These are phyloP conservation scores for Xanthoconium separans DNA, from an alignment of 1,284 basidiomycete species.

Conservation along the genomic window DNA sequence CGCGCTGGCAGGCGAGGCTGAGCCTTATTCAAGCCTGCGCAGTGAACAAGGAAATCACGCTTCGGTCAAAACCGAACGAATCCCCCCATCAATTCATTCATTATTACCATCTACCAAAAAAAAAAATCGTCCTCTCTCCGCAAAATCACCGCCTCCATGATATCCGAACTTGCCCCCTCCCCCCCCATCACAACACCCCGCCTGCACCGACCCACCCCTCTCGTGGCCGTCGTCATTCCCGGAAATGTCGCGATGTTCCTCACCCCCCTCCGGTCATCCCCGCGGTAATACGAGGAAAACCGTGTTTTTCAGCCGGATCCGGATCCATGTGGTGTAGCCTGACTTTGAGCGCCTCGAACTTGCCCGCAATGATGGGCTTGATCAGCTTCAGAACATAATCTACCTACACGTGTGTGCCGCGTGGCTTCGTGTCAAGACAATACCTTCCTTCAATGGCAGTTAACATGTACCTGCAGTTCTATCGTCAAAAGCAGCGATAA, in stretches of 20 bases:
- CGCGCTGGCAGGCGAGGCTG: constrained; percentile 26
- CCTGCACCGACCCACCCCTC: too few species aligned
- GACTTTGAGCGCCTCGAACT: not conserved
- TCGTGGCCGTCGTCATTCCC: constrained; percentile 5
- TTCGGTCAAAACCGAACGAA: constrained; percentile 32
- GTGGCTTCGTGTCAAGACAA: constrained; percentile 37
- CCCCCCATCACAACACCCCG: not conserved
- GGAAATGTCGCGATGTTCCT: not conserved
- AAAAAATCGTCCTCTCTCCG: constrained; percentile 1
- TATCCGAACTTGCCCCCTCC: constrained; percentile 7
- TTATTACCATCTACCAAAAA: not conserved
- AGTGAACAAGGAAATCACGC: constrained; percentile 29
- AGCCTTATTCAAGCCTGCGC: constrained; percentile 23
- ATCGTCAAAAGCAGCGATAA: not conserved
- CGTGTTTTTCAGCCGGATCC: constrained; percentile 10
- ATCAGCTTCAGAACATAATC: constrained; percentile 4
- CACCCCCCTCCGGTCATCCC: too few species aligned
- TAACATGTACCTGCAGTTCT: not conserved
- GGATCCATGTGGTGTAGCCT: constrained; percentile 25
- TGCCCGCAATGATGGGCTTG: not conserved
- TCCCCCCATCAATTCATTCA: not conserved
- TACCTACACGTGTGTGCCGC: constrained; percentile 48
- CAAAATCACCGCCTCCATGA: constrained; percentile 22
- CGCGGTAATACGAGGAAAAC: constrained; percentile 22
- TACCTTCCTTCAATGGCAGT: constrained; percentile 2